Evolutionary conservation across 495 filamentous ascomycete genomes (phyloP).

Genomic region (Tuber brumale): DNA sequence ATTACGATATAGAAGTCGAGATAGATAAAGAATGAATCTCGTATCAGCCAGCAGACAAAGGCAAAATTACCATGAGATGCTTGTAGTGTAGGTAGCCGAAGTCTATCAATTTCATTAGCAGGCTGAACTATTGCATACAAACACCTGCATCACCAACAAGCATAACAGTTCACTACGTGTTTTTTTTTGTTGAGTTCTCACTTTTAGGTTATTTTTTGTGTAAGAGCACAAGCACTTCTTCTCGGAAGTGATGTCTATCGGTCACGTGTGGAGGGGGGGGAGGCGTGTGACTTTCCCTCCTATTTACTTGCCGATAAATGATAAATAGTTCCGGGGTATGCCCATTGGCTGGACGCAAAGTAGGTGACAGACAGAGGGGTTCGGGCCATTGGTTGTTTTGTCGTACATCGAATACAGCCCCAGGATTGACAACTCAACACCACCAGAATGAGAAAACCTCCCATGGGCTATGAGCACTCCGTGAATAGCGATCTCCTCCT

Average conservation of each 20-base stretch:
- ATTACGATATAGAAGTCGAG: background rate
- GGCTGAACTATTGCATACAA: background rate
- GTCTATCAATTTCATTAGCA: background rate
- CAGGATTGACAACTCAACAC: background rate
- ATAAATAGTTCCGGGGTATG: background rate
- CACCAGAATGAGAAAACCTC: background rate
- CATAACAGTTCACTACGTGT: background rate
- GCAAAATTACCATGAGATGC: background rate
- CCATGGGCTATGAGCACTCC: background rate
- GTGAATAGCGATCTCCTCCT: background rate
- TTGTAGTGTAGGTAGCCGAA: background rate
- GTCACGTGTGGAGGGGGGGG: background rate
- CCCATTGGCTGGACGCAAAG: background rate
- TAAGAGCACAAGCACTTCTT: background rate
- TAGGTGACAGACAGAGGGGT: background rate
- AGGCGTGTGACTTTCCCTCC: background rate
- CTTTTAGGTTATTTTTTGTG: background rate
- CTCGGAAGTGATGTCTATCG: background rate
- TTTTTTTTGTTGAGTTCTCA: background rate
- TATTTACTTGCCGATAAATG: background rate
- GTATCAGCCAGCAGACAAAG: background rate
- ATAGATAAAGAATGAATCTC: background rate
- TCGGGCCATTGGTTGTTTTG: background rate
- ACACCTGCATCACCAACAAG: background rate
- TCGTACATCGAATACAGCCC: background rate